phyloP scores from a whole-genome alignment of 306 rosid species.

The Inga laurina region DNA sequence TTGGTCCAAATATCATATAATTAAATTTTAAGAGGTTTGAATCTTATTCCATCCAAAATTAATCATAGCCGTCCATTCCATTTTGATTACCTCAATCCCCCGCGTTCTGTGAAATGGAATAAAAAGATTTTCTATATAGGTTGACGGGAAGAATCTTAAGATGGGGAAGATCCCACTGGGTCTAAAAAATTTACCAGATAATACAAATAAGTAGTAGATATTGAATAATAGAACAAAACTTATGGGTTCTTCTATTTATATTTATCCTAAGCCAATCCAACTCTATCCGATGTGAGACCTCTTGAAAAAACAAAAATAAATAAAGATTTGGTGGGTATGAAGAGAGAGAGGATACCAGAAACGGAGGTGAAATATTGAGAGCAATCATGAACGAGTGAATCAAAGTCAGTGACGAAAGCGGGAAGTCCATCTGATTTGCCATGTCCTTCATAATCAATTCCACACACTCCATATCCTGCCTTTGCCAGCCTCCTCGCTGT shows the following conservation, averaged over 20 bases:
- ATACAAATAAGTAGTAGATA: too few relatives aligned
- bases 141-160: too few relatives aligned
- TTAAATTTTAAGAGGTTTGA: neutral
- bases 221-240: too few relatives aligned
- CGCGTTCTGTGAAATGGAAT: neutral
- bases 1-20: neutral
- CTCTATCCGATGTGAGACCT: too few relatives aligned
- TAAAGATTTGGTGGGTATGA: too few relatives aligned
- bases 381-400: constrained; percentile 58
- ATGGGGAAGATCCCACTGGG: too few relatives aligned
- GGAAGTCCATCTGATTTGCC: constrained; percentile 78
- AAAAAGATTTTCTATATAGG: too few relatives aligned
- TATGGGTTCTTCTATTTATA: too few relatives aligned
- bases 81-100: neutral
- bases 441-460: constrained; percentile 90
- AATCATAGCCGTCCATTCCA: neutral
- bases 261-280: too few relatives aligned
- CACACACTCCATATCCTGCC: constrained; percentile 71
- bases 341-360: constrained; percentile 45
- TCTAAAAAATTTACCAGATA: too few relatives aligned
- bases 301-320: too few relatives aligned
- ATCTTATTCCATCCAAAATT: neutral
- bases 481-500: constrained; percentile 69
- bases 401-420: constrained; percentile 58
- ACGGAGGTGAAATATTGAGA: constrained; percentile 51